Evolutionary conservation across 257 asterid genomes (phyloP).

Genomic region (Fraxinus americana): DNA sequence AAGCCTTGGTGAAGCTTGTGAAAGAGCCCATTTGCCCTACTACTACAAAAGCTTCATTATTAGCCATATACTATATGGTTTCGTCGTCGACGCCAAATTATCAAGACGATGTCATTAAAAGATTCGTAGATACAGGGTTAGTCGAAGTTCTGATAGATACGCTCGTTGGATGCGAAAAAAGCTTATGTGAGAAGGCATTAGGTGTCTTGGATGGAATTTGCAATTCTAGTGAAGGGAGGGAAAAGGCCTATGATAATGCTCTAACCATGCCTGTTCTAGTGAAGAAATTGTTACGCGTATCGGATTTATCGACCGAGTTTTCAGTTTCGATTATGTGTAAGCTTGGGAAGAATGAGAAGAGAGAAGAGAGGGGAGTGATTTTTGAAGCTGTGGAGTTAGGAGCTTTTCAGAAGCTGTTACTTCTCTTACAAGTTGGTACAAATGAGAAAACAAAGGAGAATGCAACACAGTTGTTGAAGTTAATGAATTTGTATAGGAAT

Average conservation of each 20-base stretch:
- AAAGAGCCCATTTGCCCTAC: constrained; percentile 51
- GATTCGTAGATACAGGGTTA: constrained; percentile 39
- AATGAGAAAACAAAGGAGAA: constrained; percentile 50
- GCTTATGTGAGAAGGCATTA: constrained; percentile 55
- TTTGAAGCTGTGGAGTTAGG: constrained; percentile 50
- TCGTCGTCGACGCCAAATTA: constrained; percentile 8
- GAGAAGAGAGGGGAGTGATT: background rate
- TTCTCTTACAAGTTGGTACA: constrained; percentile 54
- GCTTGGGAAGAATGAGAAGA: constrained; percentile 25
- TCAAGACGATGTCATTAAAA: constrained; percentile 16
- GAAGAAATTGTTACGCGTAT: constrained; percentile 55
- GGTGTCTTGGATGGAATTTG: constrained; percentile 55
- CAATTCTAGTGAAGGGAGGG: constrained; percentile 39
- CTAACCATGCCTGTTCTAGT: constrained; percentile 48
- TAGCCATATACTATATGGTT: constrained; percentile 38
- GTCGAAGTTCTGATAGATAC: constrained; percentile 35
- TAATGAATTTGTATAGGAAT: constrained; percentile 38
- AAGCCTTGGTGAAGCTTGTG: constrained; percentile 43
- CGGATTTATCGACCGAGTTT: constrained; percentile 52
- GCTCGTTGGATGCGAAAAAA: constrained; percentile 47
- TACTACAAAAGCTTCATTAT: constrained; percentile 49
- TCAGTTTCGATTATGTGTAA: constrained; percentile 51
- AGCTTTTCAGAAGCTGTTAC: constrained; percentile 54
- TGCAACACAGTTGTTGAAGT: constrained; percentile 48
- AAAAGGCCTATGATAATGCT: constrained; percentile 37